Conservation (phyloP, 2,329 filamentous ascomycete species). For the Parascedosporium putredinis region DNA sequence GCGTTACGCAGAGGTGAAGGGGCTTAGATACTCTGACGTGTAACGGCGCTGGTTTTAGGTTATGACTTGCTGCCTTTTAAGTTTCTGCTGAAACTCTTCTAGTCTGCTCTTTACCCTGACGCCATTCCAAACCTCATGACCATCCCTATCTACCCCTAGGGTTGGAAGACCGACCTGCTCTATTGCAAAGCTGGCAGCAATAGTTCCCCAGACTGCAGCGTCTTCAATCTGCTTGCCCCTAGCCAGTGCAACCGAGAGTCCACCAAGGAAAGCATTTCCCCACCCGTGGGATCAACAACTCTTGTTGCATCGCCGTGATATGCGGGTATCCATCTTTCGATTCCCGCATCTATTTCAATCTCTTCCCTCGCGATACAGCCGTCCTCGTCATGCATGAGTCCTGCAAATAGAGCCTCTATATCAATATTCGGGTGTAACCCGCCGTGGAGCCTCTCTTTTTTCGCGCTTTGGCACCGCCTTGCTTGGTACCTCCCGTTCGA, state of each 20-base stretch:
- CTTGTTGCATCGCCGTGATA: conserved; percentile 46
- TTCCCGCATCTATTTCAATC: conserved; percentile 51
- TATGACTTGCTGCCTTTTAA: not conserved
- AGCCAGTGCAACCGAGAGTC: conserved; percentile 47
- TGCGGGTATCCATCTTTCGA: conserved; percentile 68
- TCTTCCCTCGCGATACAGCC: conserved; percentile 45
- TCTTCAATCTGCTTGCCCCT: conserved; percentile 52
- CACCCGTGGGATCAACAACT: conserved; percentile 88
- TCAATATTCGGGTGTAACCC: conserved; percentile 50
- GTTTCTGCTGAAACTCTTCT: conserved; percentile 28
- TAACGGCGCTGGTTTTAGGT: not conserved
- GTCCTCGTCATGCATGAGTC: conserved; percentile 42
- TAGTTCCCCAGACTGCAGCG: conserved; percentile 65
- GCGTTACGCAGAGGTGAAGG: too few relatives aligned
- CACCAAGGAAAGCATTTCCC: conserved; percentile 76
- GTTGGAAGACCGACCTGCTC: conserved; percentile 82
- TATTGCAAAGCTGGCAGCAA: conserved; percentile 86
- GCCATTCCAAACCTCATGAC: conserved; percentile 52
- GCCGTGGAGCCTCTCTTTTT: conserved; percentile 36
- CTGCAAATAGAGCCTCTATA: conserved; percentile 52
- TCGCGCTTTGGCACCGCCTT: conserved; percentile 23
- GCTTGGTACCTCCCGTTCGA: conserved; percentile 26
- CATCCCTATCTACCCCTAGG: conserved; percentile 33
- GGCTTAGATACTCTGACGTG: too few relatives aligned
- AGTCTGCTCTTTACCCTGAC: conserved; percentile 41